phyloP scores from a whole-genome alignment of 257 asterid genomes.

The Eucommia ulmoides region DNA sequence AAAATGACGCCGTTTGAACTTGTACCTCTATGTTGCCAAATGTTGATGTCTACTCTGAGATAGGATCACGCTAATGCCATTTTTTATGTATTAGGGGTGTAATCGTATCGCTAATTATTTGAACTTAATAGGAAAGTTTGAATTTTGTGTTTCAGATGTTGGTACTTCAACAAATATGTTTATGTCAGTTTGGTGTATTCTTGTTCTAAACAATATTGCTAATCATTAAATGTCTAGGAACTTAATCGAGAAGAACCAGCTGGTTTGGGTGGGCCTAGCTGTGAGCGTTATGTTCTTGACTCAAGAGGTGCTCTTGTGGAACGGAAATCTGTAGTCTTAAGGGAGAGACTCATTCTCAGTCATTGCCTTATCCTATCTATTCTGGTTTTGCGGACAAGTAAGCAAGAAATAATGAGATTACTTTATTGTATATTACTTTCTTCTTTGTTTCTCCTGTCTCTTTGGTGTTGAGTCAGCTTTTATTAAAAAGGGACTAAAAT shows the following conservation, averaged over 20 bases:
- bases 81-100: too few relatives aligned
- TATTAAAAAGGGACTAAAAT: too few relatives aligned
- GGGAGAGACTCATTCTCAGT: conserved; percentile 89
- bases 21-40: too few relatives aligned
- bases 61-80: too few relatives aligned
- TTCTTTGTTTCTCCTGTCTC: conserved; percentile 2
- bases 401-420: conserved; percentile 15
- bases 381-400: conserved; percentile 76
- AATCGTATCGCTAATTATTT: too few relatives aligned
- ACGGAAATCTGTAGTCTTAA: conserved; percentile 74
- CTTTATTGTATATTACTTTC: conserved; percentile 18
- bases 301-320: conserved; percentile 87
- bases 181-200: not conserved
- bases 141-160: not conserved
- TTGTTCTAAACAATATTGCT: not conserved
- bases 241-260: conserved; percentile 84
- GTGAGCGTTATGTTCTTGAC: conserved; percentile 74
- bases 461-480: not conserved
- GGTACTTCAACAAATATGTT: too few relatives aligned
- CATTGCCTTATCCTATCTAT: conserved; percentile 91
- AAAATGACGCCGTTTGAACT: too few relatives aligned
- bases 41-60: too few relatives aligned
- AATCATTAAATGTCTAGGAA: conserved; percentile 39
- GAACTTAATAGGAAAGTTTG: too few relatives aligned
- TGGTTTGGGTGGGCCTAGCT: conserved; percentile 85